A percentile compares a stretch with the other conserved stretches of the same genome.
Conservation (phyloP, 2,329 filamentous ascomycete species). For the Talaromyces sp. region DNA sequence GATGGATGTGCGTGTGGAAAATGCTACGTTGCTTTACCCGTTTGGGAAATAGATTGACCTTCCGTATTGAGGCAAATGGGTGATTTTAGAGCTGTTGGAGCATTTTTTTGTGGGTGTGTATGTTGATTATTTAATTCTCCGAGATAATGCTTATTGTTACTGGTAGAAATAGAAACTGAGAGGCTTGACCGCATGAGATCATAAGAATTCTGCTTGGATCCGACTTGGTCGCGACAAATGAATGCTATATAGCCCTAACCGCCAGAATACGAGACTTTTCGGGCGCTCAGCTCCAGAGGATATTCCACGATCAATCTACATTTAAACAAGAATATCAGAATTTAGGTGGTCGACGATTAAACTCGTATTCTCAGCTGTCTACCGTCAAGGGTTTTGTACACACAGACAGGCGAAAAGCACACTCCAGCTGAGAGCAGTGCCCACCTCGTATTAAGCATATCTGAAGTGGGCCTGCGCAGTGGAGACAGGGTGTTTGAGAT, state of each 20-base stretch:
- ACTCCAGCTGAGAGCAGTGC: background rate
- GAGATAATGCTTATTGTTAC: background rate
- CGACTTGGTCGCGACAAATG: background rate
- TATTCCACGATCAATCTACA: background rate
- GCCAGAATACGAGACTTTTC: no score
- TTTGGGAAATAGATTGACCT: background rate
- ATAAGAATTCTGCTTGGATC: background rate
- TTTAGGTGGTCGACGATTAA: background rate
- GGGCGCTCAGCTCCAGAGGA: background rate
- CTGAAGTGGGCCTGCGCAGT: background rate
- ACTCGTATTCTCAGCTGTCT: background rate
- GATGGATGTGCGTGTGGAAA: background rate
- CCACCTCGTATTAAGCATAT: constrained; percentile 1
- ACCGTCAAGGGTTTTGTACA: background rate
- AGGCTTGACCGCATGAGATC: background rate
- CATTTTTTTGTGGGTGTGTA: background rate
- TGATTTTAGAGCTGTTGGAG: background rate
- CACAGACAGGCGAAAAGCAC: background rate
- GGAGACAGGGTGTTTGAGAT: background rate
- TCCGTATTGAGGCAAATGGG: background rate
- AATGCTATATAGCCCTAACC: background rate
- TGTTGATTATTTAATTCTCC: background rate
- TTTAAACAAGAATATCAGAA: background rate
- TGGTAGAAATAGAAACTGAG: background rate
- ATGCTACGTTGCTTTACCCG: background rate